Conservation (phyloP, 2,329 filamentous ascomycete genomes). For the Colletotrichum orbiculare region DNA sequence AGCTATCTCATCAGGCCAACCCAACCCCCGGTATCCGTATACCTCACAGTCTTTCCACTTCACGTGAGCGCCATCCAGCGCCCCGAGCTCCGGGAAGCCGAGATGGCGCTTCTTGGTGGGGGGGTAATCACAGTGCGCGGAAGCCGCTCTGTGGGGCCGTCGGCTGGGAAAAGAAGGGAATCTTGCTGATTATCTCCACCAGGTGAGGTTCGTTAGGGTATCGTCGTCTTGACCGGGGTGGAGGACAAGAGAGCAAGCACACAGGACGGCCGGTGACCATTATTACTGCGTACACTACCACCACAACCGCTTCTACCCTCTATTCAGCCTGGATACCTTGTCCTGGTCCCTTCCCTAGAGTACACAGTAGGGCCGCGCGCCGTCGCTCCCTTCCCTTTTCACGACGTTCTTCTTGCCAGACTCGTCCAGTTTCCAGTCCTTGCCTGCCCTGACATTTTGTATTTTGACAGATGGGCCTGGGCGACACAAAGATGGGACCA, state of each 20-base stretch:
- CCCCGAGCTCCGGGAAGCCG: slow-evolving; percentile 17
- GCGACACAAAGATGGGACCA: no score
- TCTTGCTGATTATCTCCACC: slow-evolving; percentile 9
- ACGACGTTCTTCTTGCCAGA: no score
- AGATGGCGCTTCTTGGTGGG: slow-evolving; percentile 24
- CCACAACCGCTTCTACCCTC: slow-evolving; percentile 5
- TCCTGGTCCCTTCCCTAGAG: slow-evolving; percentile 1
- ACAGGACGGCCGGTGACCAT: slow-evolving; percentile 2
- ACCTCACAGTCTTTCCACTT: slow-evolving; percentile 32
- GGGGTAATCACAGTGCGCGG: slow-evolving; percentile 34
- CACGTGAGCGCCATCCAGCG: slow-evolving; percentile 23
- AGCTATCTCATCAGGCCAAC: slow-evolving; percentile 2
- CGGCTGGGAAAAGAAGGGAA: neutral
- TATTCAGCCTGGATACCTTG: slow-evolving; percentile 10
- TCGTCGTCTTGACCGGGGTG: slow-evolving; percentile 2
- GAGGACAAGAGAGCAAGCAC: slow-evolving; percentile 9
- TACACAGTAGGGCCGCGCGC: neutral
- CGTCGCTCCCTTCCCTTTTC: slow-evolving; percentile 2
- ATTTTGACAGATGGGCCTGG: no score
- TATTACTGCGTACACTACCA: slow-evolving; percentile 7
- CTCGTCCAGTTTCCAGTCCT: no score
- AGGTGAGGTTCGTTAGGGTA: slow-evolving; percentile 13
- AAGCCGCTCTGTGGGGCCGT: slow-evolving; percentile 34
- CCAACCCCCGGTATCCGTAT: slow-evolving; percentile 17
- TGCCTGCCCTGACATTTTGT: no score